phyloP scores from a whole-genome alignment of 768 basidiomycete species.

The Tricholoma flavovirens region DNA sequence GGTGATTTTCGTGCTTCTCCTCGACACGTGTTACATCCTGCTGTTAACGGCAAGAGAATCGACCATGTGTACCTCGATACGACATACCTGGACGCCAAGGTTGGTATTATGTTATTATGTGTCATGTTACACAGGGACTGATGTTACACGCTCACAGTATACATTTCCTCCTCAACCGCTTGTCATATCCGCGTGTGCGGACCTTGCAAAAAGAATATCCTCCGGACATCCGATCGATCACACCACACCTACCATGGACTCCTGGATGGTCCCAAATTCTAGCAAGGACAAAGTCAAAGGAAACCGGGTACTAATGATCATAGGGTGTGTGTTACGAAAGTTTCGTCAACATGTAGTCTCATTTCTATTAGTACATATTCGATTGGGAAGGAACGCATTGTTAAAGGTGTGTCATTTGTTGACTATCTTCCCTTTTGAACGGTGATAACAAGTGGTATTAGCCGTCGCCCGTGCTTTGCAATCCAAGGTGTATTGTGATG shows the following conservation, averaged over 20 bases:
- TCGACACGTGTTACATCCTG: conserved; percentile 78
- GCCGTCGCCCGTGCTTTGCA: conserved; percentile 80
- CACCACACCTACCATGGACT: conserved; percentile 37
- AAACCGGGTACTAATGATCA: conserved; percentile 51
- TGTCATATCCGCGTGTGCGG: conserved; percentile 89
- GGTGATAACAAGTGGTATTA: conserved; percentile 21
- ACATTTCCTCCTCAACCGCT: conserved; percentile 94
- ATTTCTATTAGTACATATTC: conserved; percentile 72
- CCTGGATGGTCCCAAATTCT: conserved; percentile 38
- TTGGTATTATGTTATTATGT: conserved; percentile 15
- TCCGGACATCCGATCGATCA: conserved; percentile 29
- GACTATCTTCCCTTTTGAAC: neutral
- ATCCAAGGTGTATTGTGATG: conserved; percentile 85
- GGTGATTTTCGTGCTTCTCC: conserved; percentile 93
- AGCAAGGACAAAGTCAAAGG: conserved; percentile 31
- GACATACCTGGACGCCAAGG: conserved; percentile 89
- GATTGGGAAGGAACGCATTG: conserved; percentile 95
- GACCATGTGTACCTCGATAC: conserved; percentile 94
- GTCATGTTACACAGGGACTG: neutral
- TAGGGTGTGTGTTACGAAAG: conserved; percentile 48
- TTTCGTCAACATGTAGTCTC: neutral
- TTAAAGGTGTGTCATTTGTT: conserved; percentile 60
- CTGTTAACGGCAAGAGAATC: conserved; percentile 71
- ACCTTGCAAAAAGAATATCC: conserved; percentile 60
- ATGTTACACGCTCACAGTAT: conserved; percentile 44